phyloP scores from a whole-genome alignment of 2,329 filamentous ascomycete genomes.

The Trichoderma cornu-damae region DNA sequence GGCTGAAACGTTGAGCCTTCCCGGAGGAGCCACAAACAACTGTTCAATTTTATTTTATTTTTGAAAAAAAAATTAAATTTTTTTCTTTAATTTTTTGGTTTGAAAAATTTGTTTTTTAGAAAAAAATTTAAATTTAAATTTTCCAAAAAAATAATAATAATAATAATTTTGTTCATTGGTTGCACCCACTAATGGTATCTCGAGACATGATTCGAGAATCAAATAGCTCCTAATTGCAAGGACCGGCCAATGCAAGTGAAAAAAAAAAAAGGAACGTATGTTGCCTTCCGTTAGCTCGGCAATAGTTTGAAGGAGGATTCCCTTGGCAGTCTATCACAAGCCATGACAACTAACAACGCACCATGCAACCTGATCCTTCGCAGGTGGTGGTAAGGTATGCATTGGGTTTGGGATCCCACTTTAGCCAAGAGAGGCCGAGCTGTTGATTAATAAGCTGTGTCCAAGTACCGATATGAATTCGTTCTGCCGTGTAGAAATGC shows the following conservation, averaged over 20 bases:
- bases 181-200: no score
- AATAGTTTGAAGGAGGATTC: neutral
- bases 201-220: no score
- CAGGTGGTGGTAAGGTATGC: neutral
- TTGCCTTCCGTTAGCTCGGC: neutral
- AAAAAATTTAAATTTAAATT: no score
- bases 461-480: neutral
- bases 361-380: conserved; percentile 3
- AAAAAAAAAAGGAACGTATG: neutral
- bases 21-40: conserved; percentile 12
- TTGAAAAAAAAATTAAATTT: no score
- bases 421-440: neutral
- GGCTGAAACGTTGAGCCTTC: conserved; percentile 22
- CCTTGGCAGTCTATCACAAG: neutral
- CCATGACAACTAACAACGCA: neutral
- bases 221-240: neutral
- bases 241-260: neutral
- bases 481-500: neutral
- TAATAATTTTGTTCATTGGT: no score
- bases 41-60: neutral
- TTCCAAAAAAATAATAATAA: no score
- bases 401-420: neutral
- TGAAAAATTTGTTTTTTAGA: no score
- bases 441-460: neutral
- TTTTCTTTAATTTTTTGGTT: neutral